Evolutionary conservation across 805 yeast species (phyloP).

Genomic region (Wickerhamiella alocasiicola): DNA sequence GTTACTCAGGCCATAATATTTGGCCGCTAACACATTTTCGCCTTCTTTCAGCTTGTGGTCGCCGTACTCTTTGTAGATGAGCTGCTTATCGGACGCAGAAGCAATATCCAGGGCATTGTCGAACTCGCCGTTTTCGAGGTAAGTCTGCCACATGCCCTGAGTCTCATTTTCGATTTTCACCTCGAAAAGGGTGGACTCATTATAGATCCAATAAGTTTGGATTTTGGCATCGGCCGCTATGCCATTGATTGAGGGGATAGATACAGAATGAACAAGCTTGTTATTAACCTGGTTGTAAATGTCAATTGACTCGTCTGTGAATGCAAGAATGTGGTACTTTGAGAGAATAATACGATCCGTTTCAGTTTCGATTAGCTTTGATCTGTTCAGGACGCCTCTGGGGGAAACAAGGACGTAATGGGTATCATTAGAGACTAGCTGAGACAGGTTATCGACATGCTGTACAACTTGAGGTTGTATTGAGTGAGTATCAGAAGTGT

Average conservation of each 20-base stretch:
- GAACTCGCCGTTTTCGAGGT: conserved; percentile 41
- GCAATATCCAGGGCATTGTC: conserved; percentile 50
- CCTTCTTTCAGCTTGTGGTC: conserved; percentile 31
- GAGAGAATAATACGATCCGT: conserved; percentile 31
- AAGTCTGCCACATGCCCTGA: conserved; percentile 58
- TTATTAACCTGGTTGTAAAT: conserved; percentile 34
- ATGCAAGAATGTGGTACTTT: conserved; percentile 40
- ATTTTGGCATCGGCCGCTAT: conserved; percentile 37
- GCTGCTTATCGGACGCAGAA: conserved; percentile 29
- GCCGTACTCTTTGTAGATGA: conserved; percentile 45
- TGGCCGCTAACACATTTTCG: conserved; percentile 32
- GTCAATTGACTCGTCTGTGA: conserved; percentile 24
- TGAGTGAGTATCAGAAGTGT: not conserved
- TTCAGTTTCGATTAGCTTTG: not conserved
- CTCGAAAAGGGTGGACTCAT: conserved; percentile 53
- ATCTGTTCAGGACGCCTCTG: not conserved
- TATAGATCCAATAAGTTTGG: conserved; percentile 66
- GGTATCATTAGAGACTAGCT: not conserved
- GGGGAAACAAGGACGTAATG: not conserved
- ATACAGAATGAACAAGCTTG: conserved; percentile 29
- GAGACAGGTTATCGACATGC: not conserved
- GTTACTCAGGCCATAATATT: conserved; percentile 47
- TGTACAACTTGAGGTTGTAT: not conserved
- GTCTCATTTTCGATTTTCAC: conserved; percentile 52
- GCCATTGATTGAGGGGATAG: conserved; percentile 33